These are phyloP conservation scores for Ceratocystis lukuohia DNA, from an alignment of 2,329 filamentous ascomycete genomes.

Conservation along the genomic window DNA sequence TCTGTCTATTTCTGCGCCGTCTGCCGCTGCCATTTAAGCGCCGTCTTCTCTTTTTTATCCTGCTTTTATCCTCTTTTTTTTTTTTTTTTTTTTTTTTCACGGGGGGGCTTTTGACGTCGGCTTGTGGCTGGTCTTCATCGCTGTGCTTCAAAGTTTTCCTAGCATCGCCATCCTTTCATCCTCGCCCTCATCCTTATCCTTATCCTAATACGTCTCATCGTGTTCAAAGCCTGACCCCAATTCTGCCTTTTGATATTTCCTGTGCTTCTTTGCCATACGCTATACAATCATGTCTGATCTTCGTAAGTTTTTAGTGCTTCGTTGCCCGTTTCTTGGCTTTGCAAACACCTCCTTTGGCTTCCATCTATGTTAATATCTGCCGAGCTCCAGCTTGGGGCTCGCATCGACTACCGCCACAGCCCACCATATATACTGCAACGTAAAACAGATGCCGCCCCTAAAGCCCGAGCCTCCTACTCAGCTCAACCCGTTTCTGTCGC, in stretches of 20 bases:
- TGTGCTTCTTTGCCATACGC: neutral
- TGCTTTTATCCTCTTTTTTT: neutral
- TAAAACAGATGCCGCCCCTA: neutral
- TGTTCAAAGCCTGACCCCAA: neutral
- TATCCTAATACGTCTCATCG: neutral
- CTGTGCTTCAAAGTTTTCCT: neutral
- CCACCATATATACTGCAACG: neutral
- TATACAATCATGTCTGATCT: conserved; percentile 16
- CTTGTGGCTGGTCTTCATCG: neutral
- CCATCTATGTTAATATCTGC: neutral
- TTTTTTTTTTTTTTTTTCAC: neutral
- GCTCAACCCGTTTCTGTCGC: neutral
- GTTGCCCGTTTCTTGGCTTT: neutral
- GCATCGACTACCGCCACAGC: neutral
- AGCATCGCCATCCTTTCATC: conserved; percentile 2
- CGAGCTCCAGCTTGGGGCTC: neutral
- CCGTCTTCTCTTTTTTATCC: neutral
- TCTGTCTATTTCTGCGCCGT: neutral
- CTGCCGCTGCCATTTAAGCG: neutral
- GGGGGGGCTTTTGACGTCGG: neutral
- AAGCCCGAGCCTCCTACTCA: neutral
- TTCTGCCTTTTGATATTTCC: neutral
- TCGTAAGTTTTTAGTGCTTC: conserved; percentile 11
- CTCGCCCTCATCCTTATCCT: neutral
- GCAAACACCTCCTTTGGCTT: neutral